Evolutionary conservation across 768 basidiomycete species (phyloP).

Genomic region (Tylopilus felleus): DNA sequence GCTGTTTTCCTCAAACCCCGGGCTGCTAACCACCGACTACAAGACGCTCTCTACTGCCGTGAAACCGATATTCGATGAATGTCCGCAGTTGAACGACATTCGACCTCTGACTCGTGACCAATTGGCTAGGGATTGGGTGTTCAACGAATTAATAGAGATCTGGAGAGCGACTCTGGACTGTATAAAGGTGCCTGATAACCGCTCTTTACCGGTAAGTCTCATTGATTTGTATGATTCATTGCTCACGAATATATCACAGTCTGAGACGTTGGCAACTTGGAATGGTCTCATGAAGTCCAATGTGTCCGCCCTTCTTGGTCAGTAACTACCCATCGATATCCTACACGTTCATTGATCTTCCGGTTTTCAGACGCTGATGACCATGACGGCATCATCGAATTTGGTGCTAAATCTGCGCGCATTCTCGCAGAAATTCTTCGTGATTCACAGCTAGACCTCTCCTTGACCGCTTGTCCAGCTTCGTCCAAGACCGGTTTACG

Average conservation of each 20-base stretch:
- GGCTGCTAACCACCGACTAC: conserved; percentile 53
- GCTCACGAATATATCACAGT: conserved; percentile 26
- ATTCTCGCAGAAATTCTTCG: conserved; percentile 49
- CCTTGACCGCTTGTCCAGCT: conserved; percentile 23
- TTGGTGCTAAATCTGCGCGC: conserved; percentile 39
- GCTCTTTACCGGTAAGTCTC: conserved; percentile 48
- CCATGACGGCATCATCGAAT: conserved; percentile 35
- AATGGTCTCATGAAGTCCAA: conserved; percentile 51
- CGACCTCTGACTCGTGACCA: conserved; percentile 57
- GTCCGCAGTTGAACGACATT: conserved; percentile 51
- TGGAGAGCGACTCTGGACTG: conserved; percentile 49
- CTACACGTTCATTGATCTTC: conserved; percentile 3
- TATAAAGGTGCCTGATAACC: conserved; percentile 45
- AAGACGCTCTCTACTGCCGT: conserved; percentile 45
- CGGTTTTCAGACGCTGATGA: conserved; percentile 41
- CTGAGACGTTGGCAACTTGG: conserved; percentile 55
- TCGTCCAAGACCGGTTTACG: conserved; percentile 7
- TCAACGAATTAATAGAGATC: conserved; percentile 47
- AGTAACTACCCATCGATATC: conserved; percentile 32
- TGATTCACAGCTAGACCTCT: conserved; percentile 45
- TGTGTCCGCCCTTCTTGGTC: conserved; percentile 48
- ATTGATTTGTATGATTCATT: neutral
- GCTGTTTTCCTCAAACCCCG: conserved; percentile 56
- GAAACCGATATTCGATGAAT: conserved; percentile 50
- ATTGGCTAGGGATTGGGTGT: conserved; percentile 49